Evolutionary conservation across 2,329 filamentous ascomycete genomes (phyloP), one percentile per base, ranked within the genome.

Genomic region (Sphaceloma murrayae): DNA sequence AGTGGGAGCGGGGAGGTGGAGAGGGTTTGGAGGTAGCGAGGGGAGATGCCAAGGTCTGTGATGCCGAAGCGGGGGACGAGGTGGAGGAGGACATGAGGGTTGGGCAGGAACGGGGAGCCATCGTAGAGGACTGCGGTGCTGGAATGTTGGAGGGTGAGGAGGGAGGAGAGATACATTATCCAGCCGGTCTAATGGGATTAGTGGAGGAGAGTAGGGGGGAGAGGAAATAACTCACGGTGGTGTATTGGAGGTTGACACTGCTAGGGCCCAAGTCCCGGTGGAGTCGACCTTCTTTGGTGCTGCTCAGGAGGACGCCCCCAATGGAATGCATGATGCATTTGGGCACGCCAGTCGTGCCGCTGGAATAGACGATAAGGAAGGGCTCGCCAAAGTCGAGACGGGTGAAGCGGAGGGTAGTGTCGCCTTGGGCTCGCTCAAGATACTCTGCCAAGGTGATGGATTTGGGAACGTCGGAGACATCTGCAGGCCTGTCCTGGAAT

Each of bases 241-340:
- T 80, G 54, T 76, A 80, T 55, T 80, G 77, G 24, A 80, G 51
- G 6, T 63, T 57, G 0, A 69, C 66, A 11, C 59, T 68, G 1
- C 65, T 58, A 0, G 68, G 57, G 0, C 59, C 59, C 31, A 69
- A 53, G 38, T 72, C 64, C 5, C 66, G 59, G 51, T 80, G 74
- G 16, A 80, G 55, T 16, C 57, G 61, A 1, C 65, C 67, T 58
- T 93, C 85, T 56, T 88, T 80, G 30, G 60, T 61, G 2, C 58
- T 56, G 38, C 62, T 83, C 50, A 85, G 50, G 21, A 84, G 60
- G 1, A 75, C 64, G 0, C 80, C 79, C 3, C 82, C 82, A 1
- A 77, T 73, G 1, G 77, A 80, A 59, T 94, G 86, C 2, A 89
- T 83, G 50, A 93, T 91, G 48, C 84, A 87, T 57, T 93, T 93